Evolutionary conservation across 192 early-diverging fungal genomes (phyloP).

Genomic region (Cetraspora pellucida): DNA sequence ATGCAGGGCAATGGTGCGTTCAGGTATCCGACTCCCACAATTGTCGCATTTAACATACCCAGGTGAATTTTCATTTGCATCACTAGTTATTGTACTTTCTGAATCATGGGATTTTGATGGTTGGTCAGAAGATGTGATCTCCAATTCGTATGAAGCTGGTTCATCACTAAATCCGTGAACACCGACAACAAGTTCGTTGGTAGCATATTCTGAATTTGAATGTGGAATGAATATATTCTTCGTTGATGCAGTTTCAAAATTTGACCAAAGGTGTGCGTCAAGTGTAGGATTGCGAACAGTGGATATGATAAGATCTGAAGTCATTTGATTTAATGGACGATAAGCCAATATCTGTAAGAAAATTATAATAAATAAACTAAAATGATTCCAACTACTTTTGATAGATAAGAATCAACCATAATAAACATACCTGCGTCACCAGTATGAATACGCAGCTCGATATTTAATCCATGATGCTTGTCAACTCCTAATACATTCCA

Average conservation of each 20-base stretch:
- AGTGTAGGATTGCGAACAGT: slow-evolving; percentile 40
- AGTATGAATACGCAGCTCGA: slow-evolving; percentile 14
- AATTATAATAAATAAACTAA: not conserved
- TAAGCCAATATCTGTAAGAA: slow-evolving; percentile 2
- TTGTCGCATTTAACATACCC: slow-evolving; percentile 64
- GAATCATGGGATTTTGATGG: not conserved
- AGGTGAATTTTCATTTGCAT: slow-evolving; percentile 31
- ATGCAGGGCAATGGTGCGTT: slow-evolving; percentile 66
- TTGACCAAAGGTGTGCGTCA: slow-evolving; percentile 50
- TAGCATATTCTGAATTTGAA: slow-evolving; percentile 42
- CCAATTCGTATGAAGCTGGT: slow-evolving; percentile 15
- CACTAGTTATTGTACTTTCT: slow-evolving; percentile 6
- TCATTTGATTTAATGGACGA: slow-evolving; percentile 10
- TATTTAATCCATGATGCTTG: slow-evolving; percentile 34
- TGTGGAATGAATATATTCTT: slow-evolving; percentile 41
- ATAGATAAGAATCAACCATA: not conserved
- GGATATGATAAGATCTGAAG: slow-evolving; percentile 48
- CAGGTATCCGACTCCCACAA: slow-evolving; percentile 70
- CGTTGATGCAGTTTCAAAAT: slow-evolving; percentile 41
- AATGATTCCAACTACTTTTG: not conserved
- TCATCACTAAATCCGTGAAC: slow-evolving; percentile 44
- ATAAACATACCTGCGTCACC: slow-evolving; percentile 23
- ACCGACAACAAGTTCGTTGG: slow-evolving; percentile 43
- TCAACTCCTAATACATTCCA: slow-evolving; percentile 39
- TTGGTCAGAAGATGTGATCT: slow-evolving; percentile 1